Conservation (phyloP, 495 filamentous ascomycete species). For the Lophium mytilinum region DNA sequence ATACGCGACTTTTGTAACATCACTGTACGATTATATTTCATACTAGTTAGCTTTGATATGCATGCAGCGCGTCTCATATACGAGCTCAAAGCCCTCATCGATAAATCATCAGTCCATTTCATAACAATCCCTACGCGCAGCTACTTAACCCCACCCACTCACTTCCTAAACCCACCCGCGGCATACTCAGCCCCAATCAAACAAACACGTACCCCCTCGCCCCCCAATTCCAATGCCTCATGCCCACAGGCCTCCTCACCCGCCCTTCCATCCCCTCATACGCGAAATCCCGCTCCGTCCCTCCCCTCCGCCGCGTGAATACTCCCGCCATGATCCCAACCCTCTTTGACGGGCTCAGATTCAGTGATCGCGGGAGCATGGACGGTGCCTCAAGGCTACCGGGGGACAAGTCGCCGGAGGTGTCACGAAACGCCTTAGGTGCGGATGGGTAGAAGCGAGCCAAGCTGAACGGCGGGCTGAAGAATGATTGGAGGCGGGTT, state of each 20-base stretch:
- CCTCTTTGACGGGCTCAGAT: slow-evolving; percentile 1
- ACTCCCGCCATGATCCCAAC: slow-evolving; percentile 1
- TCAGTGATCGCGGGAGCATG: slow-evolving; percentile 14
- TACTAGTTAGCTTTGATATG: no score
- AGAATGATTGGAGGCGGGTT: slow-evolving; percentile 3
- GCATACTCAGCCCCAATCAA: not conserved
- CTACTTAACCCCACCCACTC: no score
- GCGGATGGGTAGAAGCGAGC: not conserved
- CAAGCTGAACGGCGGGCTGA: not conserved
- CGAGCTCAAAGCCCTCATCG: no score
- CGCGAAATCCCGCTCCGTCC: slow-evolving; percentile 5
- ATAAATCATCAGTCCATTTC: no score
- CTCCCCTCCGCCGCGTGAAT: not conserved
- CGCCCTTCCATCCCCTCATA: slow-evolving; percentile 21
- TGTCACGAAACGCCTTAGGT: not conserved
- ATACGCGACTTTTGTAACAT: no score
- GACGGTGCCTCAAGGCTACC: slow-evolving; percentile 14
- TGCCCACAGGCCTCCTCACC: slow-evolving; percentile 15
- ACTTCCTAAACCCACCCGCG: no score
- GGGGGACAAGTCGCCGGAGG: slow-evolving; percentile 18
- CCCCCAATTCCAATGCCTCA: slow-evolving; percentile 12
- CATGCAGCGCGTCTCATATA: no score
- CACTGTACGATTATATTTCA: no score
- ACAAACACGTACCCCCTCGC: not conserved
- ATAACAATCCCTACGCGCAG: no score